Conservation (phyloP, 2,329 filamentous ascomycete species). For the Aureobasidium mangrovei region DNA sequence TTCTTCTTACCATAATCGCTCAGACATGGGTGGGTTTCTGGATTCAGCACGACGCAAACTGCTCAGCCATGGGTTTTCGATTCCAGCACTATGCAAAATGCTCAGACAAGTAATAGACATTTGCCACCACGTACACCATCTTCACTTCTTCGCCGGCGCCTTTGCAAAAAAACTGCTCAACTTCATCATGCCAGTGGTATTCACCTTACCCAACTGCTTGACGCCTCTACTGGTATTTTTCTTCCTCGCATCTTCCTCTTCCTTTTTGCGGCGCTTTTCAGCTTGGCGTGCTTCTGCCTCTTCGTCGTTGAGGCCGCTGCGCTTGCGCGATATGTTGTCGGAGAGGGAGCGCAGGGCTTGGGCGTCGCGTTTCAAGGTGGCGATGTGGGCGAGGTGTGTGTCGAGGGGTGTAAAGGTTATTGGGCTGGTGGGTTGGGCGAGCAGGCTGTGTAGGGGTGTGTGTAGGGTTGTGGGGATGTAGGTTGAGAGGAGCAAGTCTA, state of each 20-base stretch:
- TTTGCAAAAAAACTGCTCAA: constrained; percentile 90
- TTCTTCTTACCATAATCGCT: no score
- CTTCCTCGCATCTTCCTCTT: constrained; percentile 81
- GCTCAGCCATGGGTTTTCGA: no score
- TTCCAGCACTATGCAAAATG: no score
- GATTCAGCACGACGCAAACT: no score
- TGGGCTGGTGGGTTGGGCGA: constrained; percentile 28
- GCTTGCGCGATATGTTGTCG: constrained; percentile 62
- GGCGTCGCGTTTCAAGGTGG: constrained; percentile 62
- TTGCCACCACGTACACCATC: no score
- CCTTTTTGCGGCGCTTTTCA: constrained; percentile 76
- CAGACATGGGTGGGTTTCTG: no score
- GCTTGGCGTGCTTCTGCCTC: constrained; percentile 49
- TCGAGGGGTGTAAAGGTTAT: constrained; percentile 65
- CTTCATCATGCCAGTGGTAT: constrained; percentile 92
- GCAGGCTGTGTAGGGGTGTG: constrained; percentile 33
- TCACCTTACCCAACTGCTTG: constrained; percentile 76
- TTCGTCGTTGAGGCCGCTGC: constrained; percentile 53
- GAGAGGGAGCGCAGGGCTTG: constrained; percentile 56
- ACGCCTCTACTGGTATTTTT: constrained; percentile 72
- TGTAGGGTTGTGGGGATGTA: constrained; percentile 48
- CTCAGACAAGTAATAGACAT: no score
- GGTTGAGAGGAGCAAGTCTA: constrained; percentile 54
- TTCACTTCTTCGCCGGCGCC: constrained; percentile 27
- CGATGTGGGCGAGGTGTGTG: constrained; percentile 57